A percentile compares a stretch with the other conserved stretches of the same genome.
Evolutionary conservation across 768 basidiomycete genomes (phyloP).

Genomic region (Exsudoporus frostii): DNA sequence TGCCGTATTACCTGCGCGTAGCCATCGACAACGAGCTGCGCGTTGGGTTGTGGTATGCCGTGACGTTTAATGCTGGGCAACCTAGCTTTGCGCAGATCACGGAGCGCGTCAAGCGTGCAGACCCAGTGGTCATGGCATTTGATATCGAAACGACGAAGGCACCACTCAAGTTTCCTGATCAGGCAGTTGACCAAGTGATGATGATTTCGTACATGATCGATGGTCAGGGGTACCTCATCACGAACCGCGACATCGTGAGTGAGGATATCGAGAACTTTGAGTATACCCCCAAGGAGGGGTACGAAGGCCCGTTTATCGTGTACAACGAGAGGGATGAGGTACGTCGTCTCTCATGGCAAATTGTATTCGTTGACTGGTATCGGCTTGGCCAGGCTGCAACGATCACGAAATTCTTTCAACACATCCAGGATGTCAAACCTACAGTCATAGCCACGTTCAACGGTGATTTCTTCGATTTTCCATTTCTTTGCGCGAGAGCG

Average conservation of each 20-base stretch:
- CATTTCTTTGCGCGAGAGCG: conserved; percentile 86
- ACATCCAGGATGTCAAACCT: conserved; percentile 89
- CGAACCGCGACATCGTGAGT: conserved; percentile 94
- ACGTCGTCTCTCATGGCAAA: conserved; percentile 9
- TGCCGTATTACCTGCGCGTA: conserved; percentile 97
- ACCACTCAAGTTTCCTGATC: conserved; percentile 99
- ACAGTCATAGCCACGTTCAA: conserved; percentile 99
- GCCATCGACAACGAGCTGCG: conserved; percentile 98
- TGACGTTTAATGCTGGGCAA: conserved; percentile 79
- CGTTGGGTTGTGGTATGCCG: conserved; percentile 95
- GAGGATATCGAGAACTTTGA: conserved; percentile 99
- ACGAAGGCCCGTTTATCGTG: conserved; percentile 92
- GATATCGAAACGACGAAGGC: conserved; percentile 99
- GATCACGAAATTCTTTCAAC: conserved; percentile 87
- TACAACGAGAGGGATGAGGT: conserved; percentile 96
- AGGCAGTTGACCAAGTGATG: conserved; percentile 96
- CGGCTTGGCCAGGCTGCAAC: conserved; percentile 59
- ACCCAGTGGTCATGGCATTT: conserved; percentile 97
- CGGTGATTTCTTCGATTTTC: conserved; percentile 99
- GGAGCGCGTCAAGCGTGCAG: conserved; percentile 95
- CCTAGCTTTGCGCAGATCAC: conserved; percentile 67
- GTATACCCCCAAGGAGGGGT: conserved; percentile 97
- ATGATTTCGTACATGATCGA: conserved; percentile 99
- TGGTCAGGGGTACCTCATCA: conserved; percentile 95
- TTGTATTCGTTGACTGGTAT: neutral